Percentiles rank a stretch among this genome's conserved stretches.
Conservation (phyloP, 2,329 filamentous ascomycete genomes). For the Xenosphaeropsis pyriputrescens region DNA sequence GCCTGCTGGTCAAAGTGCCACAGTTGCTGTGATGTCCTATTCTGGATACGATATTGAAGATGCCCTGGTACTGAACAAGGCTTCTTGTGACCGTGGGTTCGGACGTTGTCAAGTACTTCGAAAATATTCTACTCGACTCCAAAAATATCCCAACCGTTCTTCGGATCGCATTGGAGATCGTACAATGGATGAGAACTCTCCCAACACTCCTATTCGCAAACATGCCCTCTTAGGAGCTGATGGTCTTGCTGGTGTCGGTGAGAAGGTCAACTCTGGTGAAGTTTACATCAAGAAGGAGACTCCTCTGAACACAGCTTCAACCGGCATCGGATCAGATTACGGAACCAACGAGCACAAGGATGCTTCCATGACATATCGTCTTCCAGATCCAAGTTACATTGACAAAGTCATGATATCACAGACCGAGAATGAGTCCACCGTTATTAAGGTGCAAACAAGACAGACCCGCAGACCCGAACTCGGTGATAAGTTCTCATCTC, state of each 20-base stretch:
- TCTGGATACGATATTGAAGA: conserved; percentile 99
- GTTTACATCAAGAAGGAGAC: conserved; percentile 84
- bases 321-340: conserved; percentile 53
- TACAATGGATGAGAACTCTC: conserved; percentile 32
- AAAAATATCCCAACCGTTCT: conserved; percentile 76
- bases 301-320: conserved; percentile 63
- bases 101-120: conserved; percentile 97
- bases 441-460: conserved; percentile 91
- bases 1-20: conserved; percentile 91
- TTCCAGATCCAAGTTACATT: conserved; percentile 74
- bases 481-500: conserved; percentile 96
- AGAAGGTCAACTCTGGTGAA: conserved; percentile 63
- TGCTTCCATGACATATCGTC: conserved; percentile 62
- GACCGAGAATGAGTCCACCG: conserved; percentile 70
- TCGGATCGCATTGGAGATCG: conserved; percentile 50
- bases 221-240: conserved; percentile 68
- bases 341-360: conserved; percentile 48
- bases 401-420: conserved; percentile 93
- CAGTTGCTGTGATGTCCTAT: conserved; percentile 97
- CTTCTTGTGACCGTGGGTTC: conserved; percentile 86
- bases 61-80: conserved; percentile 91
- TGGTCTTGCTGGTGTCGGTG: conserved; percentile 77
- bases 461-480: conserved; percentile 91
- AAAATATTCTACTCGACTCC: conserved; percentile 77
- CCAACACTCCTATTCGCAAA: conserved; percentile 48